Base-by-base conservation (phyloP, 73 alveolate species). In the Effrenium voratum region DNA sequence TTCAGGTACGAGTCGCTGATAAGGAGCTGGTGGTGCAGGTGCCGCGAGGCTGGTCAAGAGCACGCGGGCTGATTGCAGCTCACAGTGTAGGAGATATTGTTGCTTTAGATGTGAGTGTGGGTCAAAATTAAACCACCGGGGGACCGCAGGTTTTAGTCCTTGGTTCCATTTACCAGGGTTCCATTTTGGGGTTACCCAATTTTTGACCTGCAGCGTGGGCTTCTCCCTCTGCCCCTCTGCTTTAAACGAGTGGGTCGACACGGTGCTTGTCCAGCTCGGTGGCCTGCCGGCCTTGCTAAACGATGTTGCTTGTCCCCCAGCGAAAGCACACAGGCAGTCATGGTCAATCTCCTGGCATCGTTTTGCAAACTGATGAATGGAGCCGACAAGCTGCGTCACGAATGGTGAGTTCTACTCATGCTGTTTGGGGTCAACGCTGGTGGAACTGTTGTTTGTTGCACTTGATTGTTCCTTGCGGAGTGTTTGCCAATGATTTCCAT, bases 21-120 rank as follows among this genome's bases (percentile, higher is more conserved):
- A 40, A 46, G 46, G 94, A 86, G 68, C 36, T 86, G 49, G 94
- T 59, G 52, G 94, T 86, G 49, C 94, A 86, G 47, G 79, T 86
- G 43, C 94, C 94, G 13, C 82, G 94, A 86, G 94, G 93, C 45
- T 16, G 38, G 49, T 16, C 41, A 60, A 8, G 38, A 26, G 36
- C n/a, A 32, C 47, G 46, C 3, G 13, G 6, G 10, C 82, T 45
- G 47, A 72, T 8, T 47, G 2, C 26, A 45, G 16, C 8, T 12
- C 32, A 34, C 10, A 19, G 13, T 8, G 8, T 2, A 13, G 57
- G 57, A 75, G 40, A 75, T 40, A 16, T 15, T 38, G 10, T 1
- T n/a, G 1, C 2, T n/a, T n/a, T 15, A 72, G 10, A 22, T 22
- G 82, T 34, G 10, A 34, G 19, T 30, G 10, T 3, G 5, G 45